Conservation (phyloP, 345 rosid species). For the Cardamine resedifolia region DNA sequence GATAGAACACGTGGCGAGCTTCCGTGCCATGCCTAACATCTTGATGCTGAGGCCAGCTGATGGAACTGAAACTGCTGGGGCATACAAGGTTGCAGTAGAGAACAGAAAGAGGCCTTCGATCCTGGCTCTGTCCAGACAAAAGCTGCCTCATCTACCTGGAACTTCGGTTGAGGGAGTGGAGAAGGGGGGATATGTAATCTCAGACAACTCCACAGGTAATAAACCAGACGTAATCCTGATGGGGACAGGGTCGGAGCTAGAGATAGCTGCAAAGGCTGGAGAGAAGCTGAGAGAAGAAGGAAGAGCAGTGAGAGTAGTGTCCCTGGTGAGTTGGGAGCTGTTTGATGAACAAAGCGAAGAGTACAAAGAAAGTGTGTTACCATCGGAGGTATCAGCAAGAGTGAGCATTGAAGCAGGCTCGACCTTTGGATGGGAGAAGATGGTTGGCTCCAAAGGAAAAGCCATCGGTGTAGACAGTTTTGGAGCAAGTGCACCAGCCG, state of each 20-base stretch:
- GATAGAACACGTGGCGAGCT: conserved; percentile 90
- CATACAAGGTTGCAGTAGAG: conserved; percentile 70
- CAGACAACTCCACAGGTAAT: conserved; percentile 82
- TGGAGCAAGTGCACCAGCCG: conserved; percentile 92
- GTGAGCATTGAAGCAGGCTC: conserved; percentile 83
- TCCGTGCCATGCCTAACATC: conserved; percentile 95
- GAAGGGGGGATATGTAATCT: conserved; percentile 80
- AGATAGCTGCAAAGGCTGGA: conserved; percentile 77
- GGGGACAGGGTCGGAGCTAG: conserved; percentile 90
- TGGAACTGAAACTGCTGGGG: conserved; percentile 91
- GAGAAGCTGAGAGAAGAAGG: conserved; percentile 83
- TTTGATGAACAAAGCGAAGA: conserved; percentile 62
- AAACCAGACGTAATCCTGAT: conserved; percentile 79
- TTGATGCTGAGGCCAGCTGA: conserved; percentile 95
- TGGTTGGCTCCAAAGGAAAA: conserved; percentile 65
- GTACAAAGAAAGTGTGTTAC: conserved; percentile 77
- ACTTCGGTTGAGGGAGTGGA: conserved; percentile 81
- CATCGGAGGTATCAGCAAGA: conserved; percentile 62
- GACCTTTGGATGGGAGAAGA: conserved; percentile 82
- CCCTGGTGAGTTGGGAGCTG: conserved; percentile 86
- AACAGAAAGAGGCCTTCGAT: conserved; percentile 80
- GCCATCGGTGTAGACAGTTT: conserved; percentile 74
- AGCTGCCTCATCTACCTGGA: conserved; percentile 76
- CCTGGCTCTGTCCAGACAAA: conserved; percentile 85
- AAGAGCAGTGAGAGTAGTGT: conserved; percentile 80